phyloP scores from a whole-genome alignment of 768 basidiomycete species.

The Lactarius tabidus region DNA sequence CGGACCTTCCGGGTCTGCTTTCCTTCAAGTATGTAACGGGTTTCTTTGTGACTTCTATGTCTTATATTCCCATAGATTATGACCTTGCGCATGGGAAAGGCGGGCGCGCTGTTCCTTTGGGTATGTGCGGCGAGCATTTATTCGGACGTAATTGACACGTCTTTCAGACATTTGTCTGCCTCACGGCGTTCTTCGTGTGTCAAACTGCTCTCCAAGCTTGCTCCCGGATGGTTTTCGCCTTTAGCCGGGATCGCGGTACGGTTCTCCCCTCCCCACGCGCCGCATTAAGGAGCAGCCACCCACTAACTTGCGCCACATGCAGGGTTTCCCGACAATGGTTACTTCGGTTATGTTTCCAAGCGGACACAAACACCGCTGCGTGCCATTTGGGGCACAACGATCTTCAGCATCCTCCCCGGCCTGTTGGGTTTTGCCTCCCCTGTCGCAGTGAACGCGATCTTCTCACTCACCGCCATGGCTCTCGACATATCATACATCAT shows the following conservation, averaged over 20 bases:
- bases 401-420: conserved; percentile 64
- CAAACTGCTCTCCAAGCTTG: conserved; percentile 80
- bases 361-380: conserved; percentile 71
- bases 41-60: not conserved
- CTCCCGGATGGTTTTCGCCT: conserved; percentile 79
- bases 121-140: conserved; percentile 33
- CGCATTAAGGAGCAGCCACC: not conserved
- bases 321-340: conserved; percentile 74
- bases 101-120: conserved; percentile 77
- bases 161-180: conserved; percentile 63
- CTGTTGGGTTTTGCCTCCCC: conserved; percentile 74
- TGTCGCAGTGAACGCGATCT: conserved; percentile 75
- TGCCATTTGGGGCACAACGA: conserved; percentile 69
- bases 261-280: conserved; percentile 6
- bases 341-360: conserved; percentile 64
- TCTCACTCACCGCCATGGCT: conserved; percentile 75
- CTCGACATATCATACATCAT: conserved; percentile 79
- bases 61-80: conserved; percentile 50
- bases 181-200: conserved; percentile 84
- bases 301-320: conserved; percentile 17
- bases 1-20: conserved; percentile 65
- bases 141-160: not conserved
- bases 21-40: conserved; percentile 49
- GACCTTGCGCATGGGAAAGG: conserved; percentile 67
- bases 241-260: conserved; percentile 72